Base-by-base conservation (phyloP, 2,329 filamentous ascomycete species). In the Alternaria sp. region DNA sequence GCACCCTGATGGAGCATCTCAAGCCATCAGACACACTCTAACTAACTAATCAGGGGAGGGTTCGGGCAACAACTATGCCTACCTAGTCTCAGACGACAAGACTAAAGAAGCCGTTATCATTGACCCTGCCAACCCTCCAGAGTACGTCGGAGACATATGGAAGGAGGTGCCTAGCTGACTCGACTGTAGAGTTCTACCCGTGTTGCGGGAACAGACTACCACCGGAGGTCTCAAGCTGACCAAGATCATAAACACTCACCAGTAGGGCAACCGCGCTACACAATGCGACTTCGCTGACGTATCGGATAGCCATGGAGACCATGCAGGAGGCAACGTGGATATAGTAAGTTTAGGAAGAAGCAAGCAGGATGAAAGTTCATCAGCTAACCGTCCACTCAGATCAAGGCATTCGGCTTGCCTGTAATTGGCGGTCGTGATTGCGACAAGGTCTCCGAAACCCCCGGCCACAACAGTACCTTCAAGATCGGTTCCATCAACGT, bases 171-270 rank as follows among this genome's bases (percentile, higher is more conserved):
- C 23, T 44, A 13, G 44, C 11, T 55, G 30, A 56, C 17, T 19
- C 4, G 7, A 6, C 9, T 17, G 59, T 51, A 90, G 88, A 70
- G 88, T 90, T 5, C 78, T 87, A 4, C 88, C 89, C 12, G 83
- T 86, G 10, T 81, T 99, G 56, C 90, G 95, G 77, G 86, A 93
- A 68, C 89, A 92, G 63, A 90, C 92, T 6, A 82, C 89, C 8
- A 81, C 89, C 21, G 90, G 91, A 15, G 87, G 88, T 70, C 93
- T 97, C 76, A 94, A 96, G 72, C 83, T 99, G 66, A 93, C 87
- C 23, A 92, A 90, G 53, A 97, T 99, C 76, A 90, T 98, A 74
- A 99, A 99, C 78, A 99, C 96, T 2, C 96, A 99, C 76, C 95
- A 98, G 94, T 97, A 84, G 81, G 92, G 81, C 23, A 36, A 1